Percentiles rank a stretch among this genome's conserved stretches.
phyloP scores from a whole-genome alignment of 129 eudicot species.

The Sambucus nigra region DNA sequence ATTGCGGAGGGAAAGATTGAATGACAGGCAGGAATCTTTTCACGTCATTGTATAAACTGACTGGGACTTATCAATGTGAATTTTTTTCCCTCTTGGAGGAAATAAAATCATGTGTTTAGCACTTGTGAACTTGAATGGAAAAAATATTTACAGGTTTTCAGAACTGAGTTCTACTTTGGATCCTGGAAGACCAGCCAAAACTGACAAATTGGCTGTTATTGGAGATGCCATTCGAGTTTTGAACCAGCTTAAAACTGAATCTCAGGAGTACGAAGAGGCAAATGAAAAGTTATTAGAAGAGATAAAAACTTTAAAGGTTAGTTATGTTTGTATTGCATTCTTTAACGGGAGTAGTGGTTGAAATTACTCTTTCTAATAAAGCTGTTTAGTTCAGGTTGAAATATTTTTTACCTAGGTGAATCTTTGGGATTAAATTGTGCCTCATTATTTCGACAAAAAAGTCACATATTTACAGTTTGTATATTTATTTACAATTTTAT shows the following conservation, averaged over 20 bases:
- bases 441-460: too few species aligned
- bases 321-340: background rate
- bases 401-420: too few species aligned
- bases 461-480: too few species aligned
- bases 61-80: background rate
- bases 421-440: too few species aligned
- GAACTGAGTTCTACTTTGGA: constrained; percentile 73
- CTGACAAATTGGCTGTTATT: constrained; percentile 72
- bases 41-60: background rate
- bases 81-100: too few species aligned
- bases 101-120: background rate
- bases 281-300: constrained; percentile 63
- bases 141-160: constrained; percentile 39
- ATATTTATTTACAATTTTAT: too few species aligned
- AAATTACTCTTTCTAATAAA: too few species aligned
- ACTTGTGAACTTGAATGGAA: background rate
- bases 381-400: too few species aligned
- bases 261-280: constrained; percentile 50
- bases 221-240: constrained; percentile 73
- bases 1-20: constrained; percentile 68
- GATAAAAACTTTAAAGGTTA: constrained; percentile 73
- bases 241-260: constrained; percentile 71
- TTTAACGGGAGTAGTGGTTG: too few species aligned
- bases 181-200: constrained; percentile 69
- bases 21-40: constrained; percentile 48